Evolutionary conservation across 208 protist genomes (phyloP).

Genomic region (Leishmania mexicana): DNA sequence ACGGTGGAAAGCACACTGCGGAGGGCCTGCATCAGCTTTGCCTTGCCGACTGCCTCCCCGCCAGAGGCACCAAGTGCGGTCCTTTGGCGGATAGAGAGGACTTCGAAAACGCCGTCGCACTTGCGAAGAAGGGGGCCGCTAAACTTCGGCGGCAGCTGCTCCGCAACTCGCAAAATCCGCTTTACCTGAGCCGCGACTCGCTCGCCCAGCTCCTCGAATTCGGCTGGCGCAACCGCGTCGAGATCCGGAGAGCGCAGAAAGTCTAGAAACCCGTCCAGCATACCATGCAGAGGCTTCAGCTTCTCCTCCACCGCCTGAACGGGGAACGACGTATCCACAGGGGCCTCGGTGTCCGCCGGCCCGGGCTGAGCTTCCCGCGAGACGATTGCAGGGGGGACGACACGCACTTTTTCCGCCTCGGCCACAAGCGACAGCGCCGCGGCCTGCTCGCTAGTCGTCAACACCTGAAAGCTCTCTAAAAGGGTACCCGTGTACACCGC

Average conservation of each 20-base stretch:
- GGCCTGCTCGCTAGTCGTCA: constrained; percentile 39
- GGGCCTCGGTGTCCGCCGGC: not conserved
- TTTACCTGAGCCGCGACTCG: constrained; percentile 50
- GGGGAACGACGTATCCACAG: not conserved
- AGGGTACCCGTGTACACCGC: constrained; percentile 44
- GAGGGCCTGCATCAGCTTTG: constrained; percentile 22
- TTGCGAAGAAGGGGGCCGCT: constrained; percentile 44
- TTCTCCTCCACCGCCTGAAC: constrained; percentile 15
- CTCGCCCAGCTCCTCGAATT: constrained; percentile 35
- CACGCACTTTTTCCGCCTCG: constrained; percentile 4
- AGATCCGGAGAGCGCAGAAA: constrained; percentile 48
- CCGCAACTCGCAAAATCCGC: constrained; percentile 38
- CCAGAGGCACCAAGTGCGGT: not conserved
- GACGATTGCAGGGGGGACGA: not conserved
- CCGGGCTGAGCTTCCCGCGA: not conserved
- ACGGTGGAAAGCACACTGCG: constrained; percentile 10
- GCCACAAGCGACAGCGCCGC: constrained; percentile 48
- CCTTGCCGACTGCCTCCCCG: not conserved
- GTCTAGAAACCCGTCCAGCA: constrained; percentile 65
- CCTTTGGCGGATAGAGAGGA: not conserved
- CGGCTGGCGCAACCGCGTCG: constrained; percentile 21
- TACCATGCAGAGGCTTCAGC: constrained; percentile 47
- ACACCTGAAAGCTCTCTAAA: constrained; percentile 49
- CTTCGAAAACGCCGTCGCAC: constrained; percentile 44
- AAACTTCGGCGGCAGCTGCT: constrained; percentile 44